phyloP scores from a whole-genome alignment of 441 rosid species.

The Melastoma candidum region DNA sequence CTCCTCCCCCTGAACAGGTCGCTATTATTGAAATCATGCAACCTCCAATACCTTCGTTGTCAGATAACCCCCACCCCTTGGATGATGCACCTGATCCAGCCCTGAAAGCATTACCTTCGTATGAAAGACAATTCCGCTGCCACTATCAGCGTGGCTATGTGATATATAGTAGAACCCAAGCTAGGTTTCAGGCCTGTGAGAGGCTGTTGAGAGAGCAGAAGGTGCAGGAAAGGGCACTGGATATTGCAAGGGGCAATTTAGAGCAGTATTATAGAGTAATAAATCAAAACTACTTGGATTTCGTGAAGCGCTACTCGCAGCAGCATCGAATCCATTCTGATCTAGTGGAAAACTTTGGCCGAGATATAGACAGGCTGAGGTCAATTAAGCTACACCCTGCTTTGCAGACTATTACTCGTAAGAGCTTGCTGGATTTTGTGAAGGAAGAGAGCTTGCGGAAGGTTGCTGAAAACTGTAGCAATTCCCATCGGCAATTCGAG shows the following conservation, averaged over 20 bases:
- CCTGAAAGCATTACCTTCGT: constrained; percentile 85
- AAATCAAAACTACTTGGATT: constrained; percentile 66
- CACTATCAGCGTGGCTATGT: constrained; percentile 59
- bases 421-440: constrained; percentile 70
- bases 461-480: constrained; percentile 56
- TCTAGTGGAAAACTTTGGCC: constrained; percentile 54
- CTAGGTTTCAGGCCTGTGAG: constrained; percentile 45
- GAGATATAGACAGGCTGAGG: constrained; percentile 77
- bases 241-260: constrained; percentile 68
- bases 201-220: constrained; percentile 67
- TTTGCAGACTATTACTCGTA: constrained; percentile 48
- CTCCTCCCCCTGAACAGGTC: constrained; percentile 57
- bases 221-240: constrained; percentile 88
- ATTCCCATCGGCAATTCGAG: constrained; percentile 85
- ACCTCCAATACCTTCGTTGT: constrained; percentile 37
- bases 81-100: constrained; percentile 93
- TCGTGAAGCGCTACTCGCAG: constrained; percentile 74
- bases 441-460: constrained; percentile 80
- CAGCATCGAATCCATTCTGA: constrained; percentile 74
- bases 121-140: constrained; percentile 75
- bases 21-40: constrained; percentile 43
- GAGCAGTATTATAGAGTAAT: constrained; percentile 76
- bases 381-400: constrained; percentile 68
- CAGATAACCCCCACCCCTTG: constrained; percentile 57
- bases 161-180: constrained; percentile 47